A percentile compares a stretch with the other conserved stretches of the same genome.
Evolutionary conservation across 2,329 filamentous ascomycete genomes (phyloP).

Genomic region (Mollisia scopiformis): DNA sequence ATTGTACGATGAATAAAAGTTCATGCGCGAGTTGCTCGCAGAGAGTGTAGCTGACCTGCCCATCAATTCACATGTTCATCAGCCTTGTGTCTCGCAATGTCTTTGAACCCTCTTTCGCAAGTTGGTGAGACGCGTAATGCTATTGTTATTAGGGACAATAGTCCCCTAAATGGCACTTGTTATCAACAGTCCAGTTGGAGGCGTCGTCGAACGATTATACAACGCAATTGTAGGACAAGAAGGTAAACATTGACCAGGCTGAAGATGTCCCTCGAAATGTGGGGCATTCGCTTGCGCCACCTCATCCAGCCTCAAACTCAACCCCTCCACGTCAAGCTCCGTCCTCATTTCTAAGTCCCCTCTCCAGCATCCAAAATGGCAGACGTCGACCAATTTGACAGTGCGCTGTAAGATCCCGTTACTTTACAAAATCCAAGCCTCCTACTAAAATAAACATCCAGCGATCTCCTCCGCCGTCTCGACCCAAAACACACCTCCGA

Average conservation of each 20-base stretch:
- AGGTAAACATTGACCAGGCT: neutral
- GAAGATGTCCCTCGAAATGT: neutral
- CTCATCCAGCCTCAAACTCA: neutral
- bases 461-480: conserved; percentile 96
- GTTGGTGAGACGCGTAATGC: neutral
- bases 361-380: conserved; percentile 30
- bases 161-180: too few relatives aligned
- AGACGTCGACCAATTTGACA: conserved; percentile 39
- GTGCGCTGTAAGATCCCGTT: conserved; percentile 36
- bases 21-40: too few relatives aligned
- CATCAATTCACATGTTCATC: too few relatives aligned
- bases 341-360: neutral
- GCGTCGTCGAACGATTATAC: neutral
- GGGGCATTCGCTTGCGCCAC: neutral
- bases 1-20: too few relatives aligned
- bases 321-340: conserved; percentile 5
- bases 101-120: neutral
- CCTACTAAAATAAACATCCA: conserved; percentile 67
- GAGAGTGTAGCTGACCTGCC: too few relatives aligned
- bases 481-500: conserved; percentile 89
- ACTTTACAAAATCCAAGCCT: neutral
- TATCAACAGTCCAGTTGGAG: too few relatives aligned
- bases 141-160: too few relatives aligned
- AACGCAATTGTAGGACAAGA: neutral
- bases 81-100: neutral